phyloP scores from a whole-genome alignment of 768 basidiomycete species.

The Pisolithus tinctorius region DNA sequence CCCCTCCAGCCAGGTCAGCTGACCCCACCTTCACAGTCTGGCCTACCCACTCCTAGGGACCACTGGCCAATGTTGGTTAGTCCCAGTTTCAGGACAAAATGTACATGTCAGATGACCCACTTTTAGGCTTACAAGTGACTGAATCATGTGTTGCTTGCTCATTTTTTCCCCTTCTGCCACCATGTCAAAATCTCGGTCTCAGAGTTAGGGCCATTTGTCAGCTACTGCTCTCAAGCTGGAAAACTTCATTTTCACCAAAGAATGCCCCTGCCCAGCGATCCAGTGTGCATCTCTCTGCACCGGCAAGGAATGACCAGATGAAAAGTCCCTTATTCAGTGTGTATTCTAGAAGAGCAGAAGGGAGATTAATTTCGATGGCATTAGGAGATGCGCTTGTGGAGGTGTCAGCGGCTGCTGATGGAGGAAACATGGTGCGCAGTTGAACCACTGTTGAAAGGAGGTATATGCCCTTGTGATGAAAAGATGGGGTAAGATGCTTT shows the following conservation, averaged over 20 bases:
- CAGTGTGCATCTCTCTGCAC: slow-evolving; percentile 41
- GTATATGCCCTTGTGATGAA: slow-evolving; percentile 58
- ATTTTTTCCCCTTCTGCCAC: slow-evolving; percentile 13
- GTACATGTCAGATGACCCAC: no score
- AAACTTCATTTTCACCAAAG: slow-evolving; percentile 8
- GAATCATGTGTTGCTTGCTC: slow-evolving; percentile 4
- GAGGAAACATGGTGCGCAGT: no score
- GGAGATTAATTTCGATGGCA: slow-evolving; percentile 42
- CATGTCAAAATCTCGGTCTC: slow-evolving; percentile 25
- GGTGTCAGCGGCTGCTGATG: no score
- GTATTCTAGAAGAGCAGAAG: slow-evolving; percentile 66
- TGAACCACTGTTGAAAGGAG: slow-evolving; percentile 77
- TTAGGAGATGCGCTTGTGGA: no score
- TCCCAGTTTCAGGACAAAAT: no score
- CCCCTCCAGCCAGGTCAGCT: no score
- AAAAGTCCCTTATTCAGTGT: slow-evolving; percentile 69
- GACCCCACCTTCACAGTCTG: no score
- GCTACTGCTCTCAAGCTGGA: slow-evolving; percentile 4
- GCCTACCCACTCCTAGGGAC: no score
- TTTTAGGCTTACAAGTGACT: no score
- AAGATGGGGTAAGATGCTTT: background rate
- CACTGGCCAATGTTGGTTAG: no score
- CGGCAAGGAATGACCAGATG: slow-evolving; percentile 62
- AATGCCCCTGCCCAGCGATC: slow-evolving; percentile 48
- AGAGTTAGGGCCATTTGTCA: slow-evolving; percentile 22